Conservation (phyloP, 306 rosid species). For the Begonia peltatifolia region DNA sequence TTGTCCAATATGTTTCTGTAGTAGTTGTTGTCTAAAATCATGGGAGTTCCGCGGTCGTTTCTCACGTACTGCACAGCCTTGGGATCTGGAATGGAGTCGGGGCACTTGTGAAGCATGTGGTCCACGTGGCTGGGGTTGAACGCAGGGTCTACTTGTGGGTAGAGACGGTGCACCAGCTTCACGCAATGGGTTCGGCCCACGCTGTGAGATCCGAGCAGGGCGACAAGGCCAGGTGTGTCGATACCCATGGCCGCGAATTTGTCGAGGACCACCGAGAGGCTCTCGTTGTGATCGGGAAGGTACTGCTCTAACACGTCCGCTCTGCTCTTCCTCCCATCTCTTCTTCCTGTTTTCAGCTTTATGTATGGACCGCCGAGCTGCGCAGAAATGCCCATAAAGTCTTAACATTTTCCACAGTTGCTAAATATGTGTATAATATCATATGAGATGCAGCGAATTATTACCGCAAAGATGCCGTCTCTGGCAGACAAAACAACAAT, state of each 20-base stretch:
- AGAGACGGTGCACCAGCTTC: constrained; percentile 89
- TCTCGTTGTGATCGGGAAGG: constrained; percentile 96
- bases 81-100: constrained; percentile 79
- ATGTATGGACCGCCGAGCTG: constrained; percentile 91
- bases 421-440: too few relatives aligned
- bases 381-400: too few relatives aligned
- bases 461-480: constrained; percentile 78
- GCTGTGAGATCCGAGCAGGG: constrained; percentile 90
- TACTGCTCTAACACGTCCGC: constrained; percentile 67
- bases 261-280: constrained; percentile 79
- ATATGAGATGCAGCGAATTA: too few relatives aligned
- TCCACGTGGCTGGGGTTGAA: constrained; percentile 68
- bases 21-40: constrained; percentile 87
- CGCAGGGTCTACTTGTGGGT: constrained; percentile 77
- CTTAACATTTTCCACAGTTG: too few relatives aligned
- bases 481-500: constrained; percentile 86
- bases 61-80: constrained; percentile 94
- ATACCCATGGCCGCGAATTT: constrained; percentile 74
- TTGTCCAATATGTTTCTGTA: constrained; percentile 89
- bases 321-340: constrained; percentile 95
- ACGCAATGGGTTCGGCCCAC: constrained; percentile 95
- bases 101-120: constrained; percentile 95
- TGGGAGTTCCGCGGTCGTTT: constrained; percentile 93
- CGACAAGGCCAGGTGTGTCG: constrained; percentile 79
- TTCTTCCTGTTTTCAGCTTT: constrained; percentile 85